Conservation (phyloP, 1,284 basidiomycete genomes). For the Ustilago hordei region DNA sequence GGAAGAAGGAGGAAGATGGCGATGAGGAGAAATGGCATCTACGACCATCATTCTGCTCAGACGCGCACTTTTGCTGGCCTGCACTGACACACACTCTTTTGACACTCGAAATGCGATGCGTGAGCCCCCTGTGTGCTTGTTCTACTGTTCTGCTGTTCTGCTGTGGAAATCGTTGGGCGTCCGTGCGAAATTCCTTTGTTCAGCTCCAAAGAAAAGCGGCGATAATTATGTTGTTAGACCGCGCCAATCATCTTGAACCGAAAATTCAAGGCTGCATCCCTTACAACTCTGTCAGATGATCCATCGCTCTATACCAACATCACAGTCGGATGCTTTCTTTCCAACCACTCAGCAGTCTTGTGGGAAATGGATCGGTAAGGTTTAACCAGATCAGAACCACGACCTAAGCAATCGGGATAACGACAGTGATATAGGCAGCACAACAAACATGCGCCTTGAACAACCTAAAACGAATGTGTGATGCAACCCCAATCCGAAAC, state of each 20-base stretch:
- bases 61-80: neutral
- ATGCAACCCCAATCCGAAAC: neutral
- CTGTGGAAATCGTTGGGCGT: neutral
- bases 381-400: neutral
- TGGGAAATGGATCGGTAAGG: neutral
- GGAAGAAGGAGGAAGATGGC: neutral
- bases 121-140: neutral
- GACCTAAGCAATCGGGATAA: neutral
- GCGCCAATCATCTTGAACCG: neutral
- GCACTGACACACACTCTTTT: neutral
- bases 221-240: neutral
- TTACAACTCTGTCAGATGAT: no score
- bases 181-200: constrained; percentile 5
- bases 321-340: no score
- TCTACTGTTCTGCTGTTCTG: neutral
- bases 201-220: neutral
- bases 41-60: neutral
- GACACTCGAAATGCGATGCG: neutral
- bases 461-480: neutral
- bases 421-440: constrained; percentile 2
- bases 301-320: no score
- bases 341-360: neutral
- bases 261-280: no score
- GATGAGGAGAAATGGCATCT: neutral
- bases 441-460: neutral